Base-by-base conservation (phyloP, 331 rosid genomes). In the Quercus phellos region DNA sequence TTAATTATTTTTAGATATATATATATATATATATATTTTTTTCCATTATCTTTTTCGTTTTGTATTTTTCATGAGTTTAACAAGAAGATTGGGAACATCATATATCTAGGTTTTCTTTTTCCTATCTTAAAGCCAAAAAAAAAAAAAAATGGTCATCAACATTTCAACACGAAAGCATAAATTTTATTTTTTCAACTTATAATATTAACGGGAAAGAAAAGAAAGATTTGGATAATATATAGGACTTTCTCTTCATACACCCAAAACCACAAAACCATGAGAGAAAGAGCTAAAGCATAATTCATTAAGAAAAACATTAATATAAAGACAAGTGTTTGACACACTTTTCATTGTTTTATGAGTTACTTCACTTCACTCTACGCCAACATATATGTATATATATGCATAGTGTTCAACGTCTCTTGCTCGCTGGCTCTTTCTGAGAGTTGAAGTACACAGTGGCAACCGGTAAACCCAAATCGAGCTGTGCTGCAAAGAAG, bases 371-470 rank as follows among this genome's bases (percentile, higher is more conserved):
- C 22, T 27, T 63, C 70, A 4, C 46, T 19, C 24, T 17, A 32
- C 22, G 24, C 19, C 19, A 1, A 14, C 67, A 56, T 46, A 42
- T 11, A 56, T 29, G 43, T 13, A 24, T 38, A n/a, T 56, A n/a
- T n/a, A 29, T 22, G 24, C 2, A 10, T 4, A n/a, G 0, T 30
- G 30, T 8, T 82, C 72, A 91, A 18, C 95, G 93, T 75, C 87
- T 87, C 85, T 63, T 85, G 56, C 73, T 35, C 0, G 89, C 89
- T 2, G 97, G 97, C 51, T 94, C 96, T 75, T 91, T 94, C 76
- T 94, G 97, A 0, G 97, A 67, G 78, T 94, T 92, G 90, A 88
- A 92, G 77, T 92, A 92, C 38, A 90, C 90, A 0, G 97, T 92
- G 1, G 96, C 94, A 4, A 88, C 90, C 0, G 98, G 96, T 58